Base-by-base conservation (phyloP, 129 eudicot genomes). In the Tanacetum coccineum region DNA sequence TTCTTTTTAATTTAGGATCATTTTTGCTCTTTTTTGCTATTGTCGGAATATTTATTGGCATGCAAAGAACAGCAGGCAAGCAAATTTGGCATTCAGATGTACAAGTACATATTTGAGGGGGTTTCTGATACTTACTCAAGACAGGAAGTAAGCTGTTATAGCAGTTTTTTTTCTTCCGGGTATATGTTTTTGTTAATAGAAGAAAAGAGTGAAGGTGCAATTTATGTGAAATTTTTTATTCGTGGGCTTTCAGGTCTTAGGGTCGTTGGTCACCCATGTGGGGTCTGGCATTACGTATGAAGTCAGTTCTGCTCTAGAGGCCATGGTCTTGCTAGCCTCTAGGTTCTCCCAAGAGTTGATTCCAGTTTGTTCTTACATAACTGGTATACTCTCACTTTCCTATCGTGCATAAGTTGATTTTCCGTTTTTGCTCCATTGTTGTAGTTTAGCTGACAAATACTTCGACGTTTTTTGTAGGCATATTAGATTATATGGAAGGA, bases 401-500 rank as follows among this genome's bases (percentile, higher is more conserved):
- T 62, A 52, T 45, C 28, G 58, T 65, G 2, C 46, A 52, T 66
- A 59, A 25, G 46, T 48, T 19, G 69, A 9, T 65, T 45, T 26
- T 73, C 5, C 9, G 39, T 26, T 15, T 60, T 60, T 62, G 25
- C 47, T 57, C 20, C 58, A 67, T 12, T 56, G 53, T 61, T 8
- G 76, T 22, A 53, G 47, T 52, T 21, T 64, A 62, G 49, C n/a
- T 66, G 39, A 70, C 59, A 55, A 67, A 13, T 13, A 66, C 21
- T 59, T 40, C 46, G 26, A 68, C 46, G 3, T 30, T 39, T 55
- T 67, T 11, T 71, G 57, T 68, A 89, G 96, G 96, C 52, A 60
- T 89, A 71, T 80, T 89, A 79, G 96, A 89, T 79, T 89, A 85
- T 74, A 71, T 89, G 87, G 96, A 89, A 77, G 83, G 87, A 12